phyloP scores from a whole-genome alignment of 192 early-diverging fungal genomes.

The Physocladia obscura region DNA sequence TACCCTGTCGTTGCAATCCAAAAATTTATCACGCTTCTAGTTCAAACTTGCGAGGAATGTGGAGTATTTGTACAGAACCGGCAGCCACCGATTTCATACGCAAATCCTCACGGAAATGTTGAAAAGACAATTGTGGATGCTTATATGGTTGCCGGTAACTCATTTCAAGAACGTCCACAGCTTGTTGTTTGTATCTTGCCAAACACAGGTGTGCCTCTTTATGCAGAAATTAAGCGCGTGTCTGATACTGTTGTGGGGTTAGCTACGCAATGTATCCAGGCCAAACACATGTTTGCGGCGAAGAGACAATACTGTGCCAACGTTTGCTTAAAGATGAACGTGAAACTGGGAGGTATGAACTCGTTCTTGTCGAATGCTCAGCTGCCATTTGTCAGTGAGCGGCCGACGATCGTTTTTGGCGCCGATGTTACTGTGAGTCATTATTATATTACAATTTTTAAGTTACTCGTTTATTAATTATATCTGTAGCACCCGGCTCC shows the following conservation, averaged over 20 bases:
- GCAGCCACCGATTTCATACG: conserved; percentile 59
- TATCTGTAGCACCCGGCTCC: conserved; percentile 48
- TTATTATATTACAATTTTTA: not conserved
- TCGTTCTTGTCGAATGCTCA: conserved; percentile 57
- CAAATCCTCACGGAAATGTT: conserved; percentile 65
- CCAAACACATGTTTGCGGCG: conserved; percentile 70
- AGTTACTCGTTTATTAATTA: not conserved
- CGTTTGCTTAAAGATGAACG: conserved; percentile 90
- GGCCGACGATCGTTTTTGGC: conserved; percentile 83
- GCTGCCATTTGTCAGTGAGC: conserved; percentile 68
- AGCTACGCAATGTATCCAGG: conserved; percentile 88
- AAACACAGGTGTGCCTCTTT: conserved; percentile 75
- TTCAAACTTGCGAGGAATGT: conserved; percentile 72
- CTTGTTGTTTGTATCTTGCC: conserved; percentile 83
- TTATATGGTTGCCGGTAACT: conserved; percentile 67
- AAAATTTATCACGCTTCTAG: conserved; percentile 72
- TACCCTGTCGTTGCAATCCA: conserved; percentile 57
- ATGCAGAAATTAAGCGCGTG: conserved; percentile 85
- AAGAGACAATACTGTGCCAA: conserved; percentile 95
- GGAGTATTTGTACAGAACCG: conserved; percentile 55
- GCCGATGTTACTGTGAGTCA: conserved; percentile 76
- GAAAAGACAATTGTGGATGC: conserved; percentile 67
- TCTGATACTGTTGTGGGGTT: conserved; percentile 86
- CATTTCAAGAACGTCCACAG: conserved; percentile 67
- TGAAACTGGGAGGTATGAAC: conserved; percentile 88